Evolutionary conservation across 441 rosid species (phyloP).

Genomic region (Daphne laureola): DNA sequence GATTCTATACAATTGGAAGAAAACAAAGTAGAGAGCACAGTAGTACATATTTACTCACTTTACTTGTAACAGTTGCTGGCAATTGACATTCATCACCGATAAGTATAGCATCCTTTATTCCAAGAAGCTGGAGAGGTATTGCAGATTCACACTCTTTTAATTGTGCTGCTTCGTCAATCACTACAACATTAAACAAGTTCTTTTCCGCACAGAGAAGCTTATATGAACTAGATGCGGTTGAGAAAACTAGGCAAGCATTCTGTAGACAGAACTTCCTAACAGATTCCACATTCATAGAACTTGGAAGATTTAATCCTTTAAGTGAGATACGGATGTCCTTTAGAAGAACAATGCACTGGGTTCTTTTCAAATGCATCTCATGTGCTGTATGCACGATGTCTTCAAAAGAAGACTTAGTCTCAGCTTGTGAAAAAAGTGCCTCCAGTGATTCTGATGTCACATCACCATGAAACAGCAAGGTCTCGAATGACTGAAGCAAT

Average conservation of each 20-base stretch:
- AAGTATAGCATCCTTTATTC: conserved; percentile 27
- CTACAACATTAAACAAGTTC: conserved; percentile 26
- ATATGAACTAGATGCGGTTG: conserved; percentile 33
- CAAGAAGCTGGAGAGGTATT: conserved; percentile 34
- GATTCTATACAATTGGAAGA: not conserved
- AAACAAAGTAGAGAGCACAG: not conserved
- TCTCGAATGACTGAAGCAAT: conserved; percentile 24
- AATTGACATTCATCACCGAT: conserved; percentile 42
- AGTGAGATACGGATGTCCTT: conserved; percentile 17
- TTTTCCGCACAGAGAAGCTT: conserved; percentile 19
- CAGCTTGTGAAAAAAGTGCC: conserved; percentile 16
- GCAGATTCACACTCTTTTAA: conserved; percentile 39
- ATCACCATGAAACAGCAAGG: conserved; percentile 11
- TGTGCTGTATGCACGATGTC: not conserved
- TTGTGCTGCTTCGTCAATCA: conserved; percentile 48
- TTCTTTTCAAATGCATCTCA: conserved; percentile 11
- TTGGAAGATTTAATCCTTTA: conserved; percentile 19
- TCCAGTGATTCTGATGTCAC: conserved; percentile 21
- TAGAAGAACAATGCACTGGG: conserved; percentile 21
- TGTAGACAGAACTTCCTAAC: conserved; percentile 22
- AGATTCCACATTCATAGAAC: not conserved
- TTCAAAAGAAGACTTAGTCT: not conserved
- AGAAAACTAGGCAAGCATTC: conserved; percentile 25
- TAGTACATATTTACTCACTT: conserved; percentile 17
- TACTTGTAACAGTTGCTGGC: conserved; percentile 31